Evolutionary conservation across 306 rosid species (phyloP).

Genomic region (Pyrus bretschneideri): DNA sequence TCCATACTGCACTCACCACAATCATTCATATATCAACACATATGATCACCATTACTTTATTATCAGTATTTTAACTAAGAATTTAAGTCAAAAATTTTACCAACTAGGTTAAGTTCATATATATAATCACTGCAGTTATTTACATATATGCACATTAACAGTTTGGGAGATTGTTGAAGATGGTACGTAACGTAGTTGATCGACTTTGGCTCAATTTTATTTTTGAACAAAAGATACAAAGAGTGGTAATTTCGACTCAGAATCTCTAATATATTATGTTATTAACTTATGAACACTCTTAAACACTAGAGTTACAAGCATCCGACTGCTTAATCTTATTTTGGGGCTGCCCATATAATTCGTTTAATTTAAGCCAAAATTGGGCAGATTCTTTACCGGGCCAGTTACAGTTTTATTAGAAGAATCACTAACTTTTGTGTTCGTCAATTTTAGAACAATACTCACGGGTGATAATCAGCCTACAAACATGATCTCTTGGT

Average conservation of each 20-base stretch:
- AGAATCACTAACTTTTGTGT: not conserved
- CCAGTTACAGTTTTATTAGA: not conserved
- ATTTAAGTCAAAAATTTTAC: not conserved
- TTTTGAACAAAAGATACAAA: not conserved
- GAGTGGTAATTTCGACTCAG: not conserved
- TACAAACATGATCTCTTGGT: not conserved
- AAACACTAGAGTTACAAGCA: not conserved
- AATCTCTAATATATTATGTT: not conserved
- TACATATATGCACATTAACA: no score
- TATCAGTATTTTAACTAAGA: not conserved
- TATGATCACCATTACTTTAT: not conserved
- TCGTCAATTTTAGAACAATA: not conserved
- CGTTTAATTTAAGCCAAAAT: not conserved
- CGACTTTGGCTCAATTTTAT: not conserved
- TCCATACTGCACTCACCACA: conserved; percentile 71
- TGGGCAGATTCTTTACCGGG: not conserved
- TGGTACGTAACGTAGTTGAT: not conserved
- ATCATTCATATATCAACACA: not conserved
- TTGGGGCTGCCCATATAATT: not conserved
- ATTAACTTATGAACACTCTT: not conserved
- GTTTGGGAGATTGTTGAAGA: not conserved
- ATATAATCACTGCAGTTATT: not conserved
- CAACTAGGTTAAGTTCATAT: not conserved
- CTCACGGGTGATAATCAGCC: not conserved
- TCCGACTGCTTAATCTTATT: not conserved